Percentiles rank a stretch among this genome's conserved stretches.
phyloP scores from a whole-genome alignment of 768 basidiomycete species.

The Termitomyces eurrhizus region DNA sequence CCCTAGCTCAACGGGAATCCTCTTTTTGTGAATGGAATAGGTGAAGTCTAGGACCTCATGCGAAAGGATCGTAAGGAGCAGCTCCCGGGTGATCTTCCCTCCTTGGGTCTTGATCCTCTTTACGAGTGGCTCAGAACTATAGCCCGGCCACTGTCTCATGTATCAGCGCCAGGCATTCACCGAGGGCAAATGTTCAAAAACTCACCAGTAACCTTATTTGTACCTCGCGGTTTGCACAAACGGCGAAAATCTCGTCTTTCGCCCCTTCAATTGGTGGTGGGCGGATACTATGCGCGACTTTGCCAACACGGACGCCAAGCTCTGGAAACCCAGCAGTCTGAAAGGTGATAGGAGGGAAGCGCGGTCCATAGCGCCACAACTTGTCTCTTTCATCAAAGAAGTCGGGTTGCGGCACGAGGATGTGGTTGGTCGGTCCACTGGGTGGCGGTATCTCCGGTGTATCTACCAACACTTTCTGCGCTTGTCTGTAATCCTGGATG shows the following conservation, averaged over 20 bases:
- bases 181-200: background rate
- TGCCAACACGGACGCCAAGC: slow-evolving; percentile 26
- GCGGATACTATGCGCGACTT: slow-evolving; percentile 18
- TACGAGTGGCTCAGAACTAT: slow-evolving; percentile 31
- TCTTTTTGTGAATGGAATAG: slow-evolving; percentile 22
- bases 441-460: background rate
- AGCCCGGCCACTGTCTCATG: slow-evolving; percentile 44
- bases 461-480: background rate
- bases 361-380: slow-evolving; percentile 13
- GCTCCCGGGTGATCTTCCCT: slow-evolving; percentile 26
- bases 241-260: slow-evolving; percentile 19
- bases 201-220: slow-evolving; percentile 33
- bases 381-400: slow-evolving; percentile 16
- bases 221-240: slow-evolving; percentile 23
- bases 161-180: background rate
- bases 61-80: slow-evolving; percentile 27
- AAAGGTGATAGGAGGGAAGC: slow-evolving; percentile 27
- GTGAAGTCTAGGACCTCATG: slow-evolving; percentile 27
- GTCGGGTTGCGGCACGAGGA: slow-evolving; percentile 22
- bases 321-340: slow-evolving; percentile 23
- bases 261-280: slow-evolving; percentile 17
- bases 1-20: slow-evolving; percentile 28
- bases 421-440: slow-evolving; percentile 22
- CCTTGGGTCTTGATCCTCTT: slow-evolving; percentile 33
- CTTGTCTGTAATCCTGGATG: slow-evolving; percentile 5